phyloP scores from a whole-genome alignment of 2,329 filamentous ascomycete genomes.

The Xylaria sp. region DNA sequence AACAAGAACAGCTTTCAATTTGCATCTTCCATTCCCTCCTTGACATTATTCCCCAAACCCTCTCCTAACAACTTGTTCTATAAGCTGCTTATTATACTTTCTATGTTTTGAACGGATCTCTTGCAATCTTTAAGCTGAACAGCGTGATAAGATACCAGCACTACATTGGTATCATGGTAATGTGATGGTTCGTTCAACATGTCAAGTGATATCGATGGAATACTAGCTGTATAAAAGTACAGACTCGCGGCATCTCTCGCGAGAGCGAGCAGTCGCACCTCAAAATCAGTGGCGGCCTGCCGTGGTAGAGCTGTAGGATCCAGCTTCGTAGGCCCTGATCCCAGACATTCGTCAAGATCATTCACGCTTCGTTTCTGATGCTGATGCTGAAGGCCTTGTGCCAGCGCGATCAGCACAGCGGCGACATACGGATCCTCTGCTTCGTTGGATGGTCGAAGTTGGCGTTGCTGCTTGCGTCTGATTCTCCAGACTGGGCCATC shows the following conservation, averaged over 20 bases:
- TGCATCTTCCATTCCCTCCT: no score
- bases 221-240: not conserved
- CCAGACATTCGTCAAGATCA: not conserved
- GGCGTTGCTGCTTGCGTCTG: not conserved
- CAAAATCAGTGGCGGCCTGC: not conserved
- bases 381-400: not conserved
- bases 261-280: not conserved
- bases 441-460: not conserved
- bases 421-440: not conserved
- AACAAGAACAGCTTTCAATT: no score
- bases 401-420: not conserved
- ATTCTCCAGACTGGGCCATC: not conserved
- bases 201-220: not conserved
- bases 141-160: not conserved
- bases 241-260: not conserved
- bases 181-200: not conserved
- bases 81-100: not conserved
- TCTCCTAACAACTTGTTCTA: not conserved
- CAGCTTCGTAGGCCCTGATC: not conserved
- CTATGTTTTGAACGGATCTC: not conserved
- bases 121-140: not conserved
- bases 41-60: not conserved
- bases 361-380: not conserved
- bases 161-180: not conserved
- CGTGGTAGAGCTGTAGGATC: not conserved